phyloP scores from a whole-genome alignment of 257 asterid species.

The Coffea canephora region DNA sequence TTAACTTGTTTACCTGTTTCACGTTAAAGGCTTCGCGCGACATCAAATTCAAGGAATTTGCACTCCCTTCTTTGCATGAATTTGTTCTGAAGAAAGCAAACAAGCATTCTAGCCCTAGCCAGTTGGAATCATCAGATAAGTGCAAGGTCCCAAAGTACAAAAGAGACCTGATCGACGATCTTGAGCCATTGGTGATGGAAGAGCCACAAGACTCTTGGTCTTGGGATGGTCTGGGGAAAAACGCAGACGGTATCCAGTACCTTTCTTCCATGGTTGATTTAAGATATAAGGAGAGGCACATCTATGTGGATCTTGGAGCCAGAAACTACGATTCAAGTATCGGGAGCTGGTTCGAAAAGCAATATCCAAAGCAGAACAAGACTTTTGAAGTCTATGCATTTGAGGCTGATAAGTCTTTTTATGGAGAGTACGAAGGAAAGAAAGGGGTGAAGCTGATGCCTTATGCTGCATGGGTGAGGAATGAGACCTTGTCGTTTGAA shows the following conservation, averaged over 20 bases:
- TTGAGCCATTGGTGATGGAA: slow-evolving; percentile 39
- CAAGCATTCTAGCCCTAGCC: not conserved
- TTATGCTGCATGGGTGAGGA: slow-evolving; percentile 50
- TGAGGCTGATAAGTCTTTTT: slow-evolving; percentile 46
- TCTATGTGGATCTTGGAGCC: slow-evolving; percentile 55
- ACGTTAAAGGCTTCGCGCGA: not conserved
- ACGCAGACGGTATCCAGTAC: slow-evolving; percentile 38
- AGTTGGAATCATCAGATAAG: not conserved
- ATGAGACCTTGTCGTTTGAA: slow-evolving; percentile 47
- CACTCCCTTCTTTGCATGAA: slow-evolving; percentile 1
- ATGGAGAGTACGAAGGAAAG: slow-evolving; percentile 27
- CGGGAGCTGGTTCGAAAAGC: slow-evolving; percentile 49
- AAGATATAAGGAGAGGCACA: slow-evolving; percentile 26
- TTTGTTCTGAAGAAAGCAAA: slow-evolving; percentile 15
- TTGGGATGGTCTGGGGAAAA: slow-evolving; percentile 37
- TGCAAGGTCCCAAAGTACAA: slow-evolving; percentile 22
- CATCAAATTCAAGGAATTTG: not conserved
- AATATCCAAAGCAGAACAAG: slow-evolving; percentile 48
- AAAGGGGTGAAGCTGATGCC: slow-evolving; percentile 44
- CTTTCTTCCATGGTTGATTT: slow-evolving; percentile 38
- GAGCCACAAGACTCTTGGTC: slow-evolving; percentile 42
- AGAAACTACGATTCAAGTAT: slow-evolving; percentile 52
- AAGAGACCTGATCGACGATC: slow-evolving; percentile 21
- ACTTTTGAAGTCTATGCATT: slow-evolving; percentile 46
- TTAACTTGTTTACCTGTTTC: slow-evolving; percentile 18